phyloP scores from a whole-genome alignment of 2,329 filamentous ascomycete species.

The Aureobasidium vineae region DNA sequence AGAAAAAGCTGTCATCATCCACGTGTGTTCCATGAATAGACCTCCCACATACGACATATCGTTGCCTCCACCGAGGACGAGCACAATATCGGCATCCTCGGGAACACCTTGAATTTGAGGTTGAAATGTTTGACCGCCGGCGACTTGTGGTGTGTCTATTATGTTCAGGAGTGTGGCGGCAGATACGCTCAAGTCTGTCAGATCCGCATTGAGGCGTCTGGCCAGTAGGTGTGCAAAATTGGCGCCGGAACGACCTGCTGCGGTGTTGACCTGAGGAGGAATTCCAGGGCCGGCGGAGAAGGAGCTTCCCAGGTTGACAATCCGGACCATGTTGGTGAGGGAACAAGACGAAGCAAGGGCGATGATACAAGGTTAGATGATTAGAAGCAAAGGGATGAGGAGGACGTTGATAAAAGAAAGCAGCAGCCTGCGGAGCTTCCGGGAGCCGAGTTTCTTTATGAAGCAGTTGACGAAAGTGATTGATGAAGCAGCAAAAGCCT shows the following conservation, averaged over 20 bases:
- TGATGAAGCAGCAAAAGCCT: background rate
- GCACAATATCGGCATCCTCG: slow-evolving; percentile 39
- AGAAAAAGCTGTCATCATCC: background rate
- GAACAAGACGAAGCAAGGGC: background rate
- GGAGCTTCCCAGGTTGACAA: slow-evolving; percentile 28
- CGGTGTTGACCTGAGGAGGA: slow-evolving; percentile 36
- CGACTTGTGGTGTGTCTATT: slow-evolving; percentile 38
- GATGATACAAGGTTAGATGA: no score
- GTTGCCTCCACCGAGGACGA: slow-evolving; percentile 43
- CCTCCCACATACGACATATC: slow-evolving; percentile 43
- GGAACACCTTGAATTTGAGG: slow-evolving; percentile 42
- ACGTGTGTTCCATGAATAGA: slow-evolving; percentile 36
- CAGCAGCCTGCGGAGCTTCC: background rate
- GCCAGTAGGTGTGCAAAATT: slow-evolving; percentile 43
- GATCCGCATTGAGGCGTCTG: slow-evolving; percentile 34
- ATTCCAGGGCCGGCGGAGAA: slow-evolving; percentile 39
- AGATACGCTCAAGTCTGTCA: slow-evolving; percentile 36
- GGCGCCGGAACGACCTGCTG: slow-evolving; percentile 37
- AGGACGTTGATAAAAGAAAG: background rate
- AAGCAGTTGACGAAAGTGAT: background rate
- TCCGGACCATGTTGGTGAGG: background rate
- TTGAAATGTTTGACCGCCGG: slow-evolving; percentile 34
- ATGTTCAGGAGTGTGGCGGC: slow-evolving; percentile 44
- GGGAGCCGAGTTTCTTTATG: background rate
- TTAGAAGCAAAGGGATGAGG: background rate